Base-by-base conservation (phyloP, 2,329 filamentous ascomycete species). In the Biscogniauxia mediterranea region DNA sequence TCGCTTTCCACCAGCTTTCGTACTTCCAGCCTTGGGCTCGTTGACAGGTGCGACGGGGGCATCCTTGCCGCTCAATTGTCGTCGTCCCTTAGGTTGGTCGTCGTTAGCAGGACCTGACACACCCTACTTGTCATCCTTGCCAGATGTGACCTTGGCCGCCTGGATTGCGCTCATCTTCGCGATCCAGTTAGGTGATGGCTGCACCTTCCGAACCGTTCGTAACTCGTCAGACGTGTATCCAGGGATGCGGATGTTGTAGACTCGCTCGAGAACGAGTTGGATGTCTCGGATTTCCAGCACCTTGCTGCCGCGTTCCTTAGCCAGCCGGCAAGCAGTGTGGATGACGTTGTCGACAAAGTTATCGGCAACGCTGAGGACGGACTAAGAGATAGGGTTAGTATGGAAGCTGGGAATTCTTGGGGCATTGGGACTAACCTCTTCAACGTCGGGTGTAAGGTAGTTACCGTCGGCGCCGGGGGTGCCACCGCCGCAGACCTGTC, bases 151-250 rank as follows among this genome's bases (percentile, higher is more conserved):
- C 81, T 98, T 98, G 54, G 93, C 92, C 1, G 93, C 94, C 78
- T 97, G 93, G 17, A 99, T 90, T 23, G 95, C 94, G 71, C 93
- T 94, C 89, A 99, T 96, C 83, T 99, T 99, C 68, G 91, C 89
- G 64, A 95, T 94, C 93, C 95, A 99, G 21, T 88, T 91, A 17
- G 89, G 81, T 20, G 92, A 89, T 1, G 95, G 95, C 74, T 95
- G 90, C 57, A 96, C 90, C 81, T 97, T 97, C 75, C 93, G 89
- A 28, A 98, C 94, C 0, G 93, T 97, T 60, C 95, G 89, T 62
- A 97, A 85, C 78, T 99, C 95, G 73, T 99, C 95, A 3, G 93
- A 91, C 0, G 92, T 92, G 78, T 96, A 98, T 13, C 95, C 95
- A 0, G 95, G 95, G 61, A 99, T 93, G 59, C 91, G 90, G 71